phyloP scores from a whole-genome alignment of 2,329 filamentous ascomycete species.

The Elsinoe arachidis region DNA sequence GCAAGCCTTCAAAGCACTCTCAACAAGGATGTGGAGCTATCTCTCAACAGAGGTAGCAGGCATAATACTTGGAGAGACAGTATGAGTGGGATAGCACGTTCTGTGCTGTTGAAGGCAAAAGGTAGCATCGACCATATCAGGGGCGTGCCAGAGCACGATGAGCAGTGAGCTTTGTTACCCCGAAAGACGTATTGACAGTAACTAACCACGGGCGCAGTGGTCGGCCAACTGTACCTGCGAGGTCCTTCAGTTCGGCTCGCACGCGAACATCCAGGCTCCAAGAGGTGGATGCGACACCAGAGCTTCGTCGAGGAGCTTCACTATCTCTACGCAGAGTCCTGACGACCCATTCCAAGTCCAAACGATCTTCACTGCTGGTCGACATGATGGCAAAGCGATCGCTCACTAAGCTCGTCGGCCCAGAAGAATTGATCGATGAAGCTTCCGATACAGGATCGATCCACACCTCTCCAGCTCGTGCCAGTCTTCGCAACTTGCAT shows the following conservation, averaged over 20 bases:
- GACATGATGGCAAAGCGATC: slow-evolving; percentile 12
- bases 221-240: not conserved
- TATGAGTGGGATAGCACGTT: slow-evolving; percentile 10
- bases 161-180: not conserved
- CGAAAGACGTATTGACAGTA: not conserved
- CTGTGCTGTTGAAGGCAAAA: slow-evolving; percentile 7
- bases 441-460: not conserved
- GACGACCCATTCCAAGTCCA: slow-evolving; percentile 6
- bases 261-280: not conserved
- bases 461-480: slow-evolving; percentile 1
- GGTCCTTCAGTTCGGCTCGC: slow-evolving; percentile 9
- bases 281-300: not conserved
- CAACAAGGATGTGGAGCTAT: slow-evolving; percentile 3
- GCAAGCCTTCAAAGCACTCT: not conserved
- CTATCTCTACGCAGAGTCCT: slow-evolving; percentile 4
- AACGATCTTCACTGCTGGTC: slow-evolving; percentile 5
- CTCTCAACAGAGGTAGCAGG: not conserved
- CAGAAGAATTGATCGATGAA: slow-evolving; percentile 9
- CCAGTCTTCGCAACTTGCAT: slow-evolving; percentile 5
- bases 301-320: slow-evolving; percentile 3
- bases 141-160: slow-evolving; percentile 4
- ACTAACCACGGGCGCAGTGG: not conserved
- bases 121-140: slow-evolving; percentile 12
- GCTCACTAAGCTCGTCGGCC: not conserved
- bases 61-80: slow-evolving; percentile 12